Evolutionary conservation across 441 rosid species (phyloP), one percentile per base, ranked within the genome.

Genomic region (Hura crepitans): DNA sequence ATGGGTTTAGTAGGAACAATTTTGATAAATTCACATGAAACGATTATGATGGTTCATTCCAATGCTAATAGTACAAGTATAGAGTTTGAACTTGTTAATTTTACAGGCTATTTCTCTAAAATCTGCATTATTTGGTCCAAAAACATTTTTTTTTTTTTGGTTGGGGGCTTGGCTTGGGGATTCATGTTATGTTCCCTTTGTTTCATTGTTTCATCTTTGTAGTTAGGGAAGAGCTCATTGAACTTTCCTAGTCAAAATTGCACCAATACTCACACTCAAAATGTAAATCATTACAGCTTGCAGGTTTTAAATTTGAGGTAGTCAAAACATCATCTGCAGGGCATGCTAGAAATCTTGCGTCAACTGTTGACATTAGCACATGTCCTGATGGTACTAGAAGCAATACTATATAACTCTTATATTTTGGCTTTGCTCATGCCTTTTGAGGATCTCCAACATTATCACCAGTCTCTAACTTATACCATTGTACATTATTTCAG

Each of bases 301-400:
- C 99, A 55, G 99, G 99, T 65, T 87, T 92, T 73, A 90, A 87
- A 75, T 68, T 92, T 91, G 99, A 95, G 81, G 90, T 95, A 61
- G 93, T 95, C 72, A 82, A 90, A 80, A 94, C 97, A 70, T 87
- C 88, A 63, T 86, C 86, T 56, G 99, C 99, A 22, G 97, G 99
- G 65, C 97, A 92, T 77, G 99, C 99, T 39, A 90, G 81, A 79
- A 86, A 69, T 22, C 81, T 94, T 77, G 97, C 97, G 49, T 87
- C 96, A 66, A 87, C 86, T 62, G 93, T 89, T 75, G 97, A 94
- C 79, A 83, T 90, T 73, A 90, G 86, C 86, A 73, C 84, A 43
- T 92, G 97, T 72, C 91, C 96, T 54, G 99, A 94, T 66, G 99
- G 97, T 94, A 92, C 30, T 72, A 39, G 39, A 55, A 73, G 33